phyloP scores from a whole-genome alignment of 805 yeast species.

The Grigorovia jiainica region DNA sequence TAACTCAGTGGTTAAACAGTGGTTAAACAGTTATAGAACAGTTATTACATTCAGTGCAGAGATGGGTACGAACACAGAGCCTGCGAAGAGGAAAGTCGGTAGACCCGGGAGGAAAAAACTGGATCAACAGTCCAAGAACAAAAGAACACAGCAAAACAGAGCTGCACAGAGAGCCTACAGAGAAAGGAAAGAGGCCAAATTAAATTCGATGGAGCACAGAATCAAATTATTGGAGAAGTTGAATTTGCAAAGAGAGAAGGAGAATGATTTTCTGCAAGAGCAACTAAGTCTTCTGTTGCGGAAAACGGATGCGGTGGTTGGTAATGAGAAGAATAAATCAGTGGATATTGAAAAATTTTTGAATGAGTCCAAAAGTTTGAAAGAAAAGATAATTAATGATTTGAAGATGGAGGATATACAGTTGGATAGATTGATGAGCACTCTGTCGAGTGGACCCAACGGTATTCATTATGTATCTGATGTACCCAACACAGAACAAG shows the following conservation, averaged over 20 bases:
- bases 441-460: background rate
- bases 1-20: too few relatives aligned
- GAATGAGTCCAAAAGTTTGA: background rate
- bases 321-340: background rate
- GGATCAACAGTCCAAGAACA: constrained; percentile 70
- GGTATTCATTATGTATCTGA: background rate
- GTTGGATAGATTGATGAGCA: background rate
- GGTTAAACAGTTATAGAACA: too few relatives aligned
- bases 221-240: constrained; percentile 65
- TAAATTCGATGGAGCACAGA: constrained; percentile 76
- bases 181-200: constrained; percentile 81
- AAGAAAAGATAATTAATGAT: background rate
- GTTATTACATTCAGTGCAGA: background rate
- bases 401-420: background rate
- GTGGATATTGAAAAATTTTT: background rate
- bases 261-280: constrained; percentile 63
- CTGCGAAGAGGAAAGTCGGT: constrained; percentile 15
- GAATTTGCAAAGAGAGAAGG: constrained; percentile 57
- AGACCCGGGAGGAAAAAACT: constrained; percentile 81
- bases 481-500: background rate
- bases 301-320: background rate
- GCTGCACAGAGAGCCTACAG: constrained; percentile 98
- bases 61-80: constrained; percentile 4
- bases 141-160: constrained; percentile 91
- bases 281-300: background rate